Evolutionary conservation across 441 rosid genomes (phyloP), one percentile per base, ranked within the genome.

Genomic region (Cnidoscolus chayamansa): DNA sequence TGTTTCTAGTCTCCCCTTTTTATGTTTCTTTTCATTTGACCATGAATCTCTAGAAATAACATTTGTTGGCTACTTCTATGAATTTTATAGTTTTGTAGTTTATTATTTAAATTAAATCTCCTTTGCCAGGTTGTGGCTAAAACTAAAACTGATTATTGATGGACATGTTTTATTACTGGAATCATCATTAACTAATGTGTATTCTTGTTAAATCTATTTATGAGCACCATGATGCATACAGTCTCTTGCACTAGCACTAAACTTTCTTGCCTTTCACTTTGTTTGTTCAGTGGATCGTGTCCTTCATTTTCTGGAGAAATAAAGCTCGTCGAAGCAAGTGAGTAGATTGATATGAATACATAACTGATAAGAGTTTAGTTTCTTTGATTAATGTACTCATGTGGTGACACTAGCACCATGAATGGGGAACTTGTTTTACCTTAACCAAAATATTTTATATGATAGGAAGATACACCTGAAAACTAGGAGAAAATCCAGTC

Each of bases 291-390:
- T 90, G 96, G 97, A 76, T 88, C 16, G 71, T 73, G 57, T 89
- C 91, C 77, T 75, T 88, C 49, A 80, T 91, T 74, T 85, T 84
- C 76, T 91, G 99, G 99, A 89, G 92, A 80, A 85, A 77, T 81
- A 90, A 78, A 77, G 91, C 97, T 82, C 86, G 74, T 54, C 88
- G 82, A 79, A 91, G 86, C 97, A 91, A 85, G 99, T 95, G 86
- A 90, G 98, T 80, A 30, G 62, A 60, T 74, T 59, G 17, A 20
- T 56, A 10, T 58, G 13, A n/a, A 43, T 64, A 45, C 19, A 53
- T 11, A 35, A 25, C 37, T 35, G 37, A 35, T 40, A 40, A 40
- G 45, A 40, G 35, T 63, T 51, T 72, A 51, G 61, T 50, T 32
- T 50, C 10, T 71, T 16, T 20, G 12, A 19, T 12, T 25, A 40